Percentiles rank a stretch among this genome's conserved stretches.
Evolutionary conservation across 2,329 filamentous ascomycete species (phyloP).

Genomic region (Botryosphaeria dothidea): DNA sequence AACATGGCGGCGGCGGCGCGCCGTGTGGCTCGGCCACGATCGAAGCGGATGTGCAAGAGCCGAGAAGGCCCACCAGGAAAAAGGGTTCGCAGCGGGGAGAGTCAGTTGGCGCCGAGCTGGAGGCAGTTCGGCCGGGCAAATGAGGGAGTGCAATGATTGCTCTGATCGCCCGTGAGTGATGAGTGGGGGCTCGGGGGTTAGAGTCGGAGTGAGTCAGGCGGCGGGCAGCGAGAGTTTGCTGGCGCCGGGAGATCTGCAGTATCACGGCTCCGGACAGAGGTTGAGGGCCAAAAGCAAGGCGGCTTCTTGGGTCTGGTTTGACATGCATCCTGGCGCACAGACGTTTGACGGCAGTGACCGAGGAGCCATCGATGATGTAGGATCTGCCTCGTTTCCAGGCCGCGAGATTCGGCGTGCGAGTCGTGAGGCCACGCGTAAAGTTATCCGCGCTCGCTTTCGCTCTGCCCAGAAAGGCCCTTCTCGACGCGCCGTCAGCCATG

Average conservation of each 20-base stretch:
- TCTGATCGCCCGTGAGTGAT: not conserved
- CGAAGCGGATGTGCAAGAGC: not conserved
- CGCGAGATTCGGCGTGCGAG: not conserved
- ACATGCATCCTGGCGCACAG: constrained; percentile 10
- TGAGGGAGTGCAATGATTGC: not conserved
- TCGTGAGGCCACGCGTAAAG: not conserved
- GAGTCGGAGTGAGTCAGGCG: constrained; percentile 5
- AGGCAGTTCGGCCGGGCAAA: not conserved
- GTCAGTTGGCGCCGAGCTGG: not conserved
- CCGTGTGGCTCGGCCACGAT: not conserved
- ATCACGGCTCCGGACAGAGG: not conserved
- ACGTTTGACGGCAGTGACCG: constrained; percentile 5
- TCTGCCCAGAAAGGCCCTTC: not conserved
- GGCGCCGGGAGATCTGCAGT: constrained; percentile 13
- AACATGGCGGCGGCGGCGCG: not conserved
- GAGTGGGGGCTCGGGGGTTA: not conserved
- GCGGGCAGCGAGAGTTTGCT: constrained; percentile 7
- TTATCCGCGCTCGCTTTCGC: constrained; percentile 7
- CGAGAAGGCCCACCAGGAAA: not conserved
- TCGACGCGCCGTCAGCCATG: not conserved
- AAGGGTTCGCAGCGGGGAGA: not conserved
- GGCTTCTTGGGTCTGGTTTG: not conserved
- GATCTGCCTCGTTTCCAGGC: not conserved
- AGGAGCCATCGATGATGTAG: not conserved
- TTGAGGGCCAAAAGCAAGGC: not conserved